These are phyloP conservation scores for Mycena capillaripes DNA, from an alignment of 768 basidiomycete genomes.

Conservation along the genomic window DNA sequence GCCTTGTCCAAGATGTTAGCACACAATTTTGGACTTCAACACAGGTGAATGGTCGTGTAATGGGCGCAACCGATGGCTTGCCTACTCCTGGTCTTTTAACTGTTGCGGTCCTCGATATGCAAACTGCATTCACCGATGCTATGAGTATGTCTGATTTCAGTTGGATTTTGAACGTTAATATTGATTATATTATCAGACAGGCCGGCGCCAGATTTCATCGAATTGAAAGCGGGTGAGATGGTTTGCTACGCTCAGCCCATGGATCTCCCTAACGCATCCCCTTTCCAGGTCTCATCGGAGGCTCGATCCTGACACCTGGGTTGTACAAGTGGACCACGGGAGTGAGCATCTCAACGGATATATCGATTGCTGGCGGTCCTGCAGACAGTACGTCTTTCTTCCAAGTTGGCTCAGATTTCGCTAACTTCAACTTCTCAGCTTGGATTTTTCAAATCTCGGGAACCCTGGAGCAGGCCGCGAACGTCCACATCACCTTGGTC, in stretches of 20 bases:
- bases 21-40: slow-evolving; percentile 26
- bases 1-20: slow-evolving; percentile 18
- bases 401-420: background rate
- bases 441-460: slow-evolving; percentile 24
- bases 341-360: slow-evolving; percentile 12
- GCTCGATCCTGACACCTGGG: slow-evolving; percentile 15
- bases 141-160: background rate
- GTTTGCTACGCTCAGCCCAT: background rate
- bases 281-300: slow-evolving; percentile 4
- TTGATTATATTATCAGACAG: background rate
- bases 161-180: background rate
- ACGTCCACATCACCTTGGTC: slow-evolving; percentile 6
- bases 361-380: slow-evolving; percentile 18
- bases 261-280: background rate
- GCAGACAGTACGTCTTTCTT: slow-evolving; percentile 9
- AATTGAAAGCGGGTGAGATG: background rate
- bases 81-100: slow-evolving; percentile 3
- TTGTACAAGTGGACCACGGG: slow-evolving; percentile 26
- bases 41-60: background rate
- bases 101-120: slow-evolving; percentile 2
- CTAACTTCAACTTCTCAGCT: background rate
- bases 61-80: slow-evolving; percentile 10
- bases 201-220: background rate
- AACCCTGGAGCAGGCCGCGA: background rate
- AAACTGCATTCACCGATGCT: slow-evolving; percentile 15